Conservation (phyloP, 345 rosid species). For the Salix brachista region DNA sequence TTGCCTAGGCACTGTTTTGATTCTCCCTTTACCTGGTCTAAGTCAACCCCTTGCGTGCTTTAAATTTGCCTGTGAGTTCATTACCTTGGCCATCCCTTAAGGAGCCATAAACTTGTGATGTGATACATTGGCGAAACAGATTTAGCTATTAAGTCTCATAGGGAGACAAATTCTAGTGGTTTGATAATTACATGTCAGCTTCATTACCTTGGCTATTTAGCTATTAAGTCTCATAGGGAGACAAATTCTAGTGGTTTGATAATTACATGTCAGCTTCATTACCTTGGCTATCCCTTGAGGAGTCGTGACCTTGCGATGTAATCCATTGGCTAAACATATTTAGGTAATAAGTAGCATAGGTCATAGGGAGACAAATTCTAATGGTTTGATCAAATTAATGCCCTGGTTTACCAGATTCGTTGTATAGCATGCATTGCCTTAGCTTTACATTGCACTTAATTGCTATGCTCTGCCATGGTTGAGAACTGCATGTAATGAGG, state of each 20-base stretch:
- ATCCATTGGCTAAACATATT: not conserved
- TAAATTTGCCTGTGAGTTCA: not conserved
- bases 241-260: no score
- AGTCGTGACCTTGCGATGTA: not conserved
- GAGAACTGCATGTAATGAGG: not conserved
- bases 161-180: no score
- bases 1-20: not conserved
- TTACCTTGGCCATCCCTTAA: not conserved
- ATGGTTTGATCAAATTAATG: not conserved
- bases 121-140: not conserved
- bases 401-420: not conserved
- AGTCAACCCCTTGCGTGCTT: not conserved
- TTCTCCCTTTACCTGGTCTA: not conserved
- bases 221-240: not conserved
- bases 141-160: not conserved
- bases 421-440: not conserved
- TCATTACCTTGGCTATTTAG: not conserved
- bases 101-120: not conserved
- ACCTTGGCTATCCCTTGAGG: not conserved
- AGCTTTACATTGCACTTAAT: not conserved
- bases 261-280: not conserved
- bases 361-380: not conserved
- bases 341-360: not conserved
- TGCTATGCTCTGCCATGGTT: not conserved
- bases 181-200: not conserved